A percentile compares a stretch with the other conserved stretches of the same genome.
phyloP scores from a whole-genome alignment of 805 yeast genomes.

The Candida broadrunensis region DNA sequence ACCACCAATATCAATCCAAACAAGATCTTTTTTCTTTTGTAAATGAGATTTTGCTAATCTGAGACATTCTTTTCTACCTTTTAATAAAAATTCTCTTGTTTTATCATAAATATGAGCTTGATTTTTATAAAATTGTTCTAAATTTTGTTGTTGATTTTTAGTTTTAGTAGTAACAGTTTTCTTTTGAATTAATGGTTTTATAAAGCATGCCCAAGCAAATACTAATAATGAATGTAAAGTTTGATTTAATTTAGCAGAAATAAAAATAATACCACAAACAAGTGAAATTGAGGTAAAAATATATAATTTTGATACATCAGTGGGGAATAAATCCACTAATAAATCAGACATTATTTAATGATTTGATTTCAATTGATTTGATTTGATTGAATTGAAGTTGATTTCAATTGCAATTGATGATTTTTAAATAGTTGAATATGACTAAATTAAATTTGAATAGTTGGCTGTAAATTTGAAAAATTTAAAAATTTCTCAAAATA shows the following conservation, averaged over 20 bases:
- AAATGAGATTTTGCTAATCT: constrained; percentile 59
- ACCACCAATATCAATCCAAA: constrained; percentile 83
- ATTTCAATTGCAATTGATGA: too few species aligned
- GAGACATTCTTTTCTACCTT: constrained; percentile 69
- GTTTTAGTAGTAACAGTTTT: constrained; percentile 10
- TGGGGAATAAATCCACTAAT: constrained; percentile 6
- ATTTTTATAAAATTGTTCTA: constrained; percentile 69
- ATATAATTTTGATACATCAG: constrained; percentile 13
- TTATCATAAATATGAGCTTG: constrained; percentile 78
- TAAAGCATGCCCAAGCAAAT: constrained; percentile 51
- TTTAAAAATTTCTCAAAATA: too few species aligned
- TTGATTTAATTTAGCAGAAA: constrained; percentile 16
- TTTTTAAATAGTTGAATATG: too few species aligned
- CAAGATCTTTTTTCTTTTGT: constrained; percentile 39
- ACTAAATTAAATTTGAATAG: too few species aligned
- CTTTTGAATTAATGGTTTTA: constrained; percentile 43
- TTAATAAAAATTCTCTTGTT: constrained; percentile 62
- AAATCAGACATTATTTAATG: constrained; percentile 4
- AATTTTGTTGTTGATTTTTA: constrained; percentile 52
- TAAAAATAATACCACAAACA: constrained; percentile 12
- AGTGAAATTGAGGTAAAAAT: constrained; percentile 15
- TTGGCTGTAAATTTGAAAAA: too few species aligned
- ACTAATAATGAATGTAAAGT: constrained; percentile 23
- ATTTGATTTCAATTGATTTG: too few species aligned
- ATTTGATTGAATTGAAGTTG: too few species aligned